Base-by-base conservation (phyloP, 495 filamentous ascomycete genomes). In the Penicillium cataractarum region DNA sequence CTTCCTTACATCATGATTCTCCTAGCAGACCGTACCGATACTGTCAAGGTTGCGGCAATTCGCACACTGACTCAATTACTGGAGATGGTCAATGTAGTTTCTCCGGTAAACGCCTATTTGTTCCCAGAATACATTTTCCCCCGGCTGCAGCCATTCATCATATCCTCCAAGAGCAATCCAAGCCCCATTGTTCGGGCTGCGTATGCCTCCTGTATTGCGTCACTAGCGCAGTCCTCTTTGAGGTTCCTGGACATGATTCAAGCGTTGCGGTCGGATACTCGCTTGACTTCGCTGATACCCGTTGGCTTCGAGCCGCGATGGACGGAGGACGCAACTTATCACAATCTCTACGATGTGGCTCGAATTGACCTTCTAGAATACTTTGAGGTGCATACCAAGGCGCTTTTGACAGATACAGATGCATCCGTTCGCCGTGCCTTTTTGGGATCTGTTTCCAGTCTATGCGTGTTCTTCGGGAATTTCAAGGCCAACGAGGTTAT, bases 61-160 rank as follows among this genome's bases (percentile, higher is more conserved):
- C 86, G 93, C 44, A 88, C 91, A 8, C 80, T 98, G 66, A 91
- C 93, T 2, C 93, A 97, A 67, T 82, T 98, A 59, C 82, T 97
- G 61, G 91, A 92, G 68, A 83, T 97, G 65, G 92, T 99, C 17
- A 85, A 85, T 19, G 88, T 93, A 4, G 89, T 94, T 10, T 97
- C 93, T 1, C 96, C 94, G 0, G 89, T 97, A 53, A 99, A 99
- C 74, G 92, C 94, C 15, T 91, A 97, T 76, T 82, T 97, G 3
- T 98, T 97, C 71, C 89, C 94, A 0, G 95, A 97, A 68, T 99
- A 98, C 74, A 89, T 99, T 33, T 86, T 97, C 59, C 92, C 90
- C 4, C 84, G 91, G 37, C 83, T 98, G 66, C 85, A 93, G 65
- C 80, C 84, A 17, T 89, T 95, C 61, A 74, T 94, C 50, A 76